Conservation (phyloP, 148 eudicot species). For the Persicaria maculosa region DNA sequence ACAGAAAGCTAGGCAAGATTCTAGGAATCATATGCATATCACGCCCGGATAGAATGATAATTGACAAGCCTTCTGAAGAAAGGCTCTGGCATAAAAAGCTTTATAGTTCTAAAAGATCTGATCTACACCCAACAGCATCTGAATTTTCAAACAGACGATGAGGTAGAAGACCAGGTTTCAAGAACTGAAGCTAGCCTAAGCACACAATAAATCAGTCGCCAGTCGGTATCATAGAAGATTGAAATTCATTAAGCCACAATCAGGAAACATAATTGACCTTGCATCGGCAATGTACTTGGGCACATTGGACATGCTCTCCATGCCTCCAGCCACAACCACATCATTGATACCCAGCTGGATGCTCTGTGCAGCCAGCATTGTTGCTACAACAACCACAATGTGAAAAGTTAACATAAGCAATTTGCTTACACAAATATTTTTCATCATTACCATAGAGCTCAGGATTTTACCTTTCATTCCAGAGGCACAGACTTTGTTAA, state of each 20-base stretch:
- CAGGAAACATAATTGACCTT: constrained; percentile 39
- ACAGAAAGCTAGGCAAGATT: not conserved
- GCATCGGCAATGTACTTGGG: constrained; percentile 92
- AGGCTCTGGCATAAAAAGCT: not conserved
- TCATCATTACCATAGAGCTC: not conserved
- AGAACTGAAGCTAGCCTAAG: not conserved
- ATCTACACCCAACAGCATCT: not conserved
- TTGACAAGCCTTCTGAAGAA: not conserved
- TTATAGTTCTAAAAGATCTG: not conserved
- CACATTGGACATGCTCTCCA: constrained; percentile 99
- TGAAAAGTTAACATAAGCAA: not conserved
- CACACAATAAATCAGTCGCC: not conserved
- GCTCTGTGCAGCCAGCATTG: constrained; percentile 93
- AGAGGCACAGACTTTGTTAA: constrained; percentile 98
- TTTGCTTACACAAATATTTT: not conserved
- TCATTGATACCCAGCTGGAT: constrained; percentile 93
- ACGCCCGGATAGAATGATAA: not conserved
- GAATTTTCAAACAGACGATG: not conserved
- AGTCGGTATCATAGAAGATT: not conserved
- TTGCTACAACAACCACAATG: constrained; percentile 49
- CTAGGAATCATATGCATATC: not conserved
- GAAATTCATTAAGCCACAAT: not conserved
- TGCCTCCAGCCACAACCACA: constrained; percentile 96
- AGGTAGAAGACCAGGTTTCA: not conserved
- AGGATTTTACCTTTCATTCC: constrained; percentile 76